Evolutionary conservation across 176 grass and related monocot species (phyloP).

Genomic region (sorghum (Sorghum bicolor)): DNA sequence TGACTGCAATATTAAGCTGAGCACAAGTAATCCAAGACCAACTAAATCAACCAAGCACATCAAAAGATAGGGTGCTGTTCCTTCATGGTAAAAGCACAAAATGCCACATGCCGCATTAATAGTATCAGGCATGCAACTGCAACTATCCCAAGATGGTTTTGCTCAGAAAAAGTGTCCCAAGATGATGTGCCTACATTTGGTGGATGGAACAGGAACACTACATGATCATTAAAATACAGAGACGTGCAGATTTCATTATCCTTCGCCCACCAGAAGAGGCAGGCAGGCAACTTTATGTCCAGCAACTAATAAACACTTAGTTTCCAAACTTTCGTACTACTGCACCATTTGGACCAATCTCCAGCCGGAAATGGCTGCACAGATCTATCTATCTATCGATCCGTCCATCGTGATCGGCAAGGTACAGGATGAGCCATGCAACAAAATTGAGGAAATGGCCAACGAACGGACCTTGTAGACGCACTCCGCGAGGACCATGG

Average conservation of each 20-base stretch:
- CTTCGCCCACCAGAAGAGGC: neutral
- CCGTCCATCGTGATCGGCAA: neutral
- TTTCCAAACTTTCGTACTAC: neutral
- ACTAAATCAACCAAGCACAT: neutral
- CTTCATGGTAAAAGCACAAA: neutral
- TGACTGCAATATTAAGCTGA: neutral
- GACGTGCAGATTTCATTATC: slow-evolving; percentile 9
- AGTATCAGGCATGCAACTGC: neutral
- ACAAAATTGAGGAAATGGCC: neutral
- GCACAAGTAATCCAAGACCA: neutral
- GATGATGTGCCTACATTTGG: neutral
- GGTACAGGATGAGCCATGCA: neutral
- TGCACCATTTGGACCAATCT: neutral
- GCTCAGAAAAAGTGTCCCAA: neutral
- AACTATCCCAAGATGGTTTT: neutral
- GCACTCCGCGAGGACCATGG: slow-evolving; percentile 87
- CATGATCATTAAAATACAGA: neutral
- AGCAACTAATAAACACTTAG: neutral
- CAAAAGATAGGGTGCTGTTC: neutral
- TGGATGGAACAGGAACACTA: neutral
- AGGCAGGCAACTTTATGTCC: slow-evolving; percentile 8
- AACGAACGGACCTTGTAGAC: slow-evolving; percentile 70
- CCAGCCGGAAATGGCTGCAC: neutral
- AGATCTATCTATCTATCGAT: neutral
- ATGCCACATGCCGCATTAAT: neutral